Conservation (phyloP, 2,329 filamentous ascomycete genomes). For the Pseudogymnoascus sp. region DNA sequence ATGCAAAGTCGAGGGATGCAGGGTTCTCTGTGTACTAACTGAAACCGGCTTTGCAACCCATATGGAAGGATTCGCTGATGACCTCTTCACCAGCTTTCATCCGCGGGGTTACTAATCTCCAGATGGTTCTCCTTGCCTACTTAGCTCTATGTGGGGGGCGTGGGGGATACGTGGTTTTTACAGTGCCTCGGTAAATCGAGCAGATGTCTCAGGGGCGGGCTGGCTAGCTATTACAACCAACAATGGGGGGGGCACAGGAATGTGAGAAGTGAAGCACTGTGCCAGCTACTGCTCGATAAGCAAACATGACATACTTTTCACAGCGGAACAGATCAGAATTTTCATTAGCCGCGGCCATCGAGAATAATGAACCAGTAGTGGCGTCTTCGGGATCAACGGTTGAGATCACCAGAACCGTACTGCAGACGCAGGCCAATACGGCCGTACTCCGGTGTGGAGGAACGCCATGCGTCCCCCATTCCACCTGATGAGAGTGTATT, state of each 20-base stretch:
- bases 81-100: not conserved
- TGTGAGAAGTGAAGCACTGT: not conserved
- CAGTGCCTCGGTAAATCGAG: not conserved
- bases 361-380: not conserved
- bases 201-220: not conserved
- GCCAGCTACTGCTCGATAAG: not conserved
- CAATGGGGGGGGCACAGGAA: not conserved
- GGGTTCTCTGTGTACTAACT: not conserved
- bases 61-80: not conserved
- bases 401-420: not conserved
- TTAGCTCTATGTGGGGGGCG: not conserved
- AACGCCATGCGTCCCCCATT: not conserved
- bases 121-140: not conserved
- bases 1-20: not conserved
- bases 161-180: not conserved
- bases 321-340: not conserved
- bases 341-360: slow-evolving; percentile 3
- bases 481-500: not conserved
- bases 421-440: not conserved
- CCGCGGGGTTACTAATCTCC: not conserved
- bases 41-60: not conserved
- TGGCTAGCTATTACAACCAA: not conserved
- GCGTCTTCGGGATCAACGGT: not conserved
- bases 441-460: not conserved
- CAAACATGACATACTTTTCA: not conserved